phyloP scores from a whole-genome alignment of 2,329 filamentous ascomycete species.

The Hypocrella siamensis region DNA sequence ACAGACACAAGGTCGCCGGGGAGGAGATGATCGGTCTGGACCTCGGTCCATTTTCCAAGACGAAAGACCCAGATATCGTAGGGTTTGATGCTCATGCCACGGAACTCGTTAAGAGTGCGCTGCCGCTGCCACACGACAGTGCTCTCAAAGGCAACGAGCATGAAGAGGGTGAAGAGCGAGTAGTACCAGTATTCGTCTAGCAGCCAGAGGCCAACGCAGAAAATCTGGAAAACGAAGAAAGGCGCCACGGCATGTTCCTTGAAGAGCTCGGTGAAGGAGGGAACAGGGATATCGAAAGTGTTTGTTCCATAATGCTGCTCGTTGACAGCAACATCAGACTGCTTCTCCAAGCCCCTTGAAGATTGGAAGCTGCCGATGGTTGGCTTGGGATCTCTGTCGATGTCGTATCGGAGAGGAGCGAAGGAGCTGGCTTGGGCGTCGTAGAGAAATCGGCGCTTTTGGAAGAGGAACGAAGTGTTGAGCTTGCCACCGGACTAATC shows the following conservation, averaged over 20 bases:
- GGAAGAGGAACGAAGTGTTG: conserved; percentile 82
- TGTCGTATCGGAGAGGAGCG: conserved; percentile 62
- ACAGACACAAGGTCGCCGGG: conserved; percentile 91
- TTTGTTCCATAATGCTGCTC: conserved; percentile 92
- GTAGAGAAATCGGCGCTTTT: conserved; percentile 93
- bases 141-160: conserved; percentile 95
- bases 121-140: conserved; percentile 99
- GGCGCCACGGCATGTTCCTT: conserved; percentile 96
- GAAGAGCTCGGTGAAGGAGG: conserved; percentile 89
- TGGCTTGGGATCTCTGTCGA: conserved; percentile 78
- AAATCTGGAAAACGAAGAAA: conserved; percentile 98
- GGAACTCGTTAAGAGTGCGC: conserved; percentile 88
- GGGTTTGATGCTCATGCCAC: conserved; percentile 98
- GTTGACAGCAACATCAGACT: conserved; percentile 62
- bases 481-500: conserved; percentile 57
- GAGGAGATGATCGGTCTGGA: conserved; percentile 78
- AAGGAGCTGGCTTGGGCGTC: conserved; percentile 58
- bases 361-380: conserved; percentile 63
- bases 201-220: conserved; percentile 97
- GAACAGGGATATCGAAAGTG: conserved; percentile 94
- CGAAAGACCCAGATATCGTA: conserved; percentile 90
- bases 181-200: conserved; percentile 99
- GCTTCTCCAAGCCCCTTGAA: conserved; percentile 57
- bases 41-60: conserved; percentile 73
- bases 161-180: conserved; percentile 94